Evolutionary conservation across 1,284 basidiomycete genomes (phyloP), one percentile per base, ranked within the genome.

Genomic region (Chalciporus sp.): DNA sequence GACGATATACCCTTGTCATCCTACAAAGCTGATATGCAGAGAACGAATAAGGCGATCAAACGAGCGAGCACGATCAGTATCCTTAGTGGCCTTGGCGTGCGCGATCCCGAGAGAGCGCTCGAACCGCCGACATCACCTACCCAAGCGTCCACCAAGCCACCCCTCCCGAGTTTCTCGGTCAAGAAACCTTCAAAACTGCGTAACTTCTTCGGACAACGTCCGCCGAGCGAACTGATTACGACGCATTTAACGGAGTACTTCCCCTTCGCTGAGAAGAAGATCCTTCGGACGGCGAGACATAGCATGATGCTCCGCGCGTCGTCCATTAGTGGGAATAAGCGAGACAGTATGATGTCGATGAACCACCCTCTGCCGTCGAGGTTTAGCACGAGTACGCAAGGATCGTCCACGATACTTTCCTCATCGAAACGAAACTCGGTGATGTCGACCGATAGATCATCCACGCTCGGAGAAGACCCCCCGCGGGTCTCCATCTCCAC

Each of bases 201-300:
- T 72, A 96, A 95, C 79, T 99, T 99, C 80, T 96, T 98, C 64
- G 97, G 96, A 10, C 96, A 98, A 67, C 90, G 97, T 43, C 97
- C 97, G 1, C 95, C 97, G 0, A 94, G 90, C 68, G 96, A 99
- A 71, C 84, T 99, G 61, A 99, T 99, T 74, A 94, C 95, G 29
- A 96, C 83, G n/a, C 95, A 99, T 69, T 73, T 99, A 42, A 87
- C 91, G 19, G 95, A 98, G 56, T 99, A 92, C 77, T 99, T 99
- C 84, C 97, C 96, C 1, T 83, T 84, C 56, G 90, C 94, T 1
- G 93, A 97, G 74, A 94, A 91, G 74, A 94, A 90, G 69, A 89
- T 91, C 42, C 76, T 97, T 64, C 88, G 93, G 53, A 93, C 92
- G 2, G 83, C 86, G 20, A 78, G 95, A 42, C 85, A 95, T 68